These are phyloP conservation scores for Colletotrichum sp. DNA, from an alignment of 2,329 filamentous ascomycete genomes.

Conservation along the genomic window DNA sequence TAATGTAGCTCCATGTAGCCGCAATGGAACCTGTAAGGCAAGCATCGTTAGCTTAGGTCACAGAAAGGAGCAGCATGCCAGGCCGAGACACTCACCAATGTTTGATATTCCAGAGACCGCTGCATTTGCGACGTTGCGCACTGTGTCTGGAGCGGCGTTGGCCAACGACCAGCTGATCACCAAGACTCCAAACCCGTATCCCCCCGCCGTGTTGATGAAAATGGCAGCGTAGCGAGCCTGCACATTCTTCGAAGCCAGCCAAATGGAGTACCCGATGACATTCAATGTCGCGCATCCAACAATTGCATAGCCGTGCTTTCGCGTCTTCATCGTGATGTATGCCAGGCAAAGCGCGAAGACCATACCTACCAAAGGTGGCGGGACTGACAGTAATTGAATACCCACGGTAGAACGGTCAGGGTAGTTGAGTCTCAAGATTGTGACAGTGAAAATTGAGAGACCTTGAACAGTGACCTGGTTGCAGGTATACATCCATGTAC, in stretches of 20 bases:
- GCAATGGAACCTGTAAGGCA: conserved; percentile 27
- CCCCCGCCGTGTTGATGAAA: conserved; percentile 32
- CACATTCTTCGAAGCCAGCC: conserved; percentile 27
- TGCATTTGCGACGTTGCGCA: conserved; percentile 30
- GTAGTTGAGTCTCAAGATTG: conserved; percentile 56
- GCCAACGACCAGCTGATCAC: conserved; percentile 31
- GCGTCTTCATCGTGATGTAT: conserved; percentile 31
- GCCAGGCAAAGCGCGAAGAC: conserved; percentile 27
- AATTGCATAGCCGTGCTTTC: conserved; percentile 28
- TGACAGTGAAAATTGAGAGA: conserved; percentile 69
- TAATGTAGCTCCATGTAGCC: conserved; percentile 32
- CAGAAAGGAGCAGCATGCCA: neutral
- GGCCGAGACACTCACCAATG: conserved; percentile 23
- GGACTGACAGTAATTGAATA: conserved; percentile 29
- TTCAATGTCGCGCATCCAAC: conserved; percentile 26
- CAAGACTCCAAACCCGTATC: conserved; percentile 27
- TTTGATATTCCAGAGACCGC: conserved; percentile 30
- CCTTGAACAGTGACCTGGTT: conserved; percentile 64
- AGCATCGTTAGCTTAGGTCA: neutral
- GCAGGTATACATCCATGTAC: conserved; percentile 28
- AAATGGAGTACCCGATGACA: conserved; percentile 29
- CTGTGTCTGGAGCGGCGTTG: conserved; percentile 30
- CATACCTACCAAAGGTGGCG: conserved; percentile 28
- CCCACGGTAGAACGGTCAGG: conserved; percentile 26
- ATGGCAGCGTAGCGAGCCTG: conserved; percentile 31